Base-by-base conservation (phyloP, 2,329 filamentous ascomycete species). In the Fonsecaea pugnacius region DNA sequence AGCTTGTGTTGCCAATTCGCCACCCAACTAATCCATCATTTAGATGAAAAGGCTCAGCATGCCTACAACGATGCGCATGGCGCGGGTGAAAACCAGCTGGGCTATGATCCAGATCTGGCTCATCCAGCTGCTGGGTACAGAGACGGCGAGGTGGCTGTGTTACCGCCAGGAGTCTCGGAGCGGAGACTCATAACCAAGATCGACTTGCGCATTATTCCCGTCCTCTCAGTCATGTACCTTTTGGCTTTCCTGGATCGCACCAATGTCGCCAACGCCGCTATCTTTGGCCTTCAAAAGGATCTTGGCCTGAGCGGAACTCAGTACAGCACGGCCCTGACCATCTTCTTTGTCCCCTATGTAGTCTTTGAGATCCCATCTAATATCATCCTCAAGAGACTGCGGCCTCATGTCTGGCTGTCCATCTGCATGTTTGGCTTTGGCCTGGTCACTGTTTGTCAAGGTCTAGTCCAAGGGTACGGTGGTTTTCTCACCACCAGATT, bases 341-440 rank as follows among this genome's bases (percentile, higher is more conserved):
- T 93, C 72, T 93, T 94, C 79, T 94, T 93, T 76, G 84, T 93
- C 1, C 90, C 91, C 0, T 94, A 93, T 74, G 81, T 91, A 68
- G 67, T 89, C 57, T 76, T 74, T 38, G 88, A 91, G 78, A 90
- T 93, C 62, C 89, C 88, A 0, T 89, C 87, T 69, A 91, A 91
- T 73, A 84, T 92, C 60, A 77, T 92, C 32, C 79, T 93, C 56
- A 92, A 92, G 79, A 82, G 78, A 64, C 79, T 89, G 60, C 84
- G 82, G 67, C 89, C 89, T 1, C 84, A 88, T 67, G 78, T 90
- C 54, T 92, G 89, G 91, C 82, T 96, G 27, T 87, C 89, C 3
- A 74, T 86, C 58, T 96, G 93, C 79, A 96, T 96, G 89, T 90
- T 94, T 69, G 79, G 86, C 63, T 97, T 96, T 70, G 91, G 91